These are phyloP conservation scores for Gloeostereum incarnatum DNA, from an alignment of 768 basidiomycete genomes.

Conservation along the genomic window DNA sequence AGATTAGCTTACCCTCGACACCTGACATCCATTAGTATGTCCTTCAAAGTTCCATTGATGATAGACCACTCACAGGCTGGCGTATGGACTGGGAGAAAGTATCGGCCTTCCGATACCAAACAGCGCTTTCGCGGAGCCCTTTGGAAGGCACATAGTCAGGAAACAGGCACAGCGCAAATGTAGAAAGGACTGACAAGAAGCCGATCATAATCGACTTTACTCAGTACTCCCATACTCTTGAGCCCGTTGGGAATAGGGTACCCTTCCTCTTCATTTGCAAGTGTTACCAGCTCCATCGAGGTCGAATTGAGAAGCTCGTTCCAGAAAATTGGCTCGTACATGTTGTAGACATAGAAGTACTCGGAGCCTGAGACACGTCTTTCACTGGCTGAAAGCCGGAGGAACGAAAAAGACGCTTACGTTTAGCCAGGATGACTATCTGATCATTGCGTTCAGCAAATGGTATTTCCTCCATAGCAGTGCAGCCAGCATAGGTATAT, in stretches of 20 bases:
- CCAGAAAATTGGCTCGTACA: background rate
- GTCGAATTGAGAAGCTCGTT: constrained; percentile 3
- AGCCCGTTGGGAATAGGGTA: constrained; percentile 8
- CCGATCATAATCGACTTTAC: constrained; percentile 3
- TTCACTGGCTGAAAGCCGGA: background rate
- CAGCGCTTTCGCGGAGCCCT: constrained; percentile 8
- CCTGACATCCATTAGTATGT: background rate
- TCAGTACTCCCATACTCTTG: constrained; percentile 1
- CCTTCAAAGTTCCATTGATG: background rate
- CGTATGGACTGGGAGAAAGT: constrained; percentile 9
- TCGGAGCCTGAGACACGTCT: constrained; percentile 6
- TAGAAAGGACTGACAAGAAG: constrained; percentile 4
- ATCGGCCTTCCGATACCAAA: constrained; percentile 8
- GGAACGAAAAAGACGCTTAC: background rate
- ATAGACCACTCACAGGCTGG: constrained; percentile 3
- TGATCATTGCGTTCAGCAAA: constrained; percentile 6
- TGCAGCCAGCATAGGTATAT: constrained; percentile 8
- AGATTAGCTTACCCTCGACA: constrained; percentile 1
- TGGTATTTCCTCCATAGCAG: constrained; percentile 5
- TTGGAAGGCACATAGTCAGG: background rate
- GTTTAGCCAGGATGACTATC: constrained; percentile 9
- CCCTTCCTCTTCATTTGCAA: constrained; percentile 5
- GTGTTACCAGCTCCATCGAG: constrained; percentile 3
- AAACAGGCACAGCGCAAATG: background rate
- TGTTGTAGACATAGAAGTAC: constrained; percentile 4